Percentiles rank a stretch among this genome's conserved stretches.
Conservation (phyloP, 768 basidiomycete species). For the Chlorophyllum brunneum region DNA sequence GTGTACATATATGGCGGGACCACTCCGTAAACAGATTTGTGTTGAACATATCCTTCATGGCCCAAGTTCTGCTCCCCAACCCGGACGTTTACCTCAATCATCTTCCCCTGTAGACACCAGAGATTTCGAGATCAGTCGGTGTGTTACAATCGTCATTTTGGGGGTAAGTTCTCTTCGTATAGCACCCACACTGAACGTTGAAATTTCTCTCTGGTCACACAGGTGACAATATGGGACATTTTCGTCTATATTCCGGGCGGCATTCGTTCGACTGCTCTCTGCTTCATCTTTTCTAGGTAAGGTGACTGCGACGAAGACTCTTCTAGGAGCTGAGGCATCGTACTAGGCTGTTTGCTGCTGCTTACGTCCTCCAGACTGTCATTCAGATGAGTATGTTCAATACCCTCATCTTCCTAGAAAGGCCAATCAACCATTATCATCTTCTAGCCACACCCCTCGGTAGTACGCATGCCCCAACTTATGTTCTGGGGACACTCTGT, state of each 20-base stretch:
- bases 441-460: background rate
- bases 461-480: background rate
- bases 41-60: too few relatives aligned
- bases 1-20: too few relatives aligned
- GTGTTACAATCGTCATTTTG: background rate
- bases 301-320: background rate
- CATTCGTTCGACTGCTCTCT: background rate
- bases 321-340: background rate
- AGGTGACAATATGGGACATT: background rate
- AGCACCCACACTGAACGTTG: background rate
- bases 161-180: background rate
- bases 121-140: background rate
- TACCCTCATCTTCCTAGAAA: background rate
- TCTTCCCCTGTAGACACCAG: background rate
- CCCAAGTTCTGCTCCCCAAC: too few relatives aligned
- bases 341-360: background rate
- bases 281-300: background rate
- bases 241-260: background rate
- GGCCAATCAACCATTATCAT: background rate
- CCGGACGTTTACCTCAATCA: too few relatives aligned
- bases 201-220: background rate
- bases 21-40: too few relatives aligned
- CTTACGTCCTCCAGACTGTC: background rate
- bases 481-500: background rate
- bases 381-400: background rate